Evolutionary conservation across 1,284 basidiomycete species (phyloP), one percentile per base, ranked within the genome.

Genomic region (Chondrostereum purpureum): DNA sequence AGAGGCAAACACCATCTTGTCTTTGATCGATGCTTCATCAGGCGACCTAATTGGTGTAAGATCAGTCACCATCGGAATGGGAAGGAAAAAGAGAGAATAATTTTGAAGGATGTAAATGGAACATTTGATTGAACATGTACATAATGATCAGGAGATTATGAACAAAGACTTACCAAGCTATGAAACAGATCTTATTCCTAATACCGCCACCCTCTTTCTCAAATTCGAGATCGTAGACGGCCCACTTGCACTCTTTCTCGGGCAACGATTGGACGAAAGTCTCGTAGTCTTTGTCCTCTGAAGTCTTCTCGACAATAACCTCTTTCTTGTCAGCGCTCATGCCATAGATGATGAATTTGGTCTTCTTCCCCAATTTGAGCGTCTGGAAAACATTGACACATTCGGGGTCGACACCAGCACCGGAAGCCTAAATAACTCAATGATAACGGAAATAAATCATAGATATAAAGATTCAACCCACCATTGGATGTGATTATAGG

Each of bases 1-100:
- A 18, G 92, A 87, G 35, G 95, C 88, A 67, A 81, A 91, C 57
- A 97, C 61, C 94, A 99, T 98, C 87, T 96, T 98, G 61, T 80
- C 70, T 72, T 87, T 94, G 68, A 96, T 77, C 72, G 82, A 88
- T 43, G 92, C 82, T 35, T 72, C 70, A 61, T 96, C 93, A 50
- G 95, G 95, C 18, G 85, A 80, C 93, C 93, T 96, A 46, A 48
- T 48, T 38, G 35, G 13, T 20, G 22, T 6, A 37, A 38, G 31
- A 54, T 58, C 52, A 57, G 53, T 47, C 43, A 38, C 31, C 49
- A 55, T 54, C 46, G 43, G 17, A 39, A 39, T 19, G 49, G 31
- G 35, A 19, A 17, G 42, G 50, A 51, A 39, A 44, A 46, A 34
- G 39, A 39, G 19, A 23, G 23, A 33, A 10, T 18, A 47, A 39